Evolutionary conservation across 495 filamentous ascomycete species (phyloP), one percentile per base, ranked within the genome.

Genomic region (Podospora pseudoanserina): DNA sequence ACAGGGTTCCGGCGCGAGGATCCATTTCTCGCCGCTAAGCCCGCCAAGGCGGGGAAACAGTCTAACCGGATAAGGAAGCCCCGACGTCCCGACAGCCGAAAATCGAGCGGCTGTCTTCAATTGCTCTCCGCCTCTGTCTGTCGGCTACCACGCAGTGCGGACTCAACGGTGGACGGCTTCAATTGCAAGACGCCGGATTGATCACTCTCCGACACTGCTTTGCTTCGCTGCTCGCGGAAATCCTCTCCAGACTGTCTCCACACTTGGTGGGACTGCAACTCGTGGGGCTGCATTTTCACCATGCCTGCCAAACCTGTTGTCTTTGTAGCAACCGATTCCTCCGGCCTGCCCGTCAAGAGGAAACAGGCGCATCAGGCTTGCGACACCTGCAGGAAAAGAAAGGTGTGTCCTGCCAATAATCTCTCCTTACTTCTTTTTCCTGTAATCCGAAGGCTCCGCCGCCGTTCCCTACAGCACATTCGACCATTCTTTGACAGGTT

Each of bases 281-380:
- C 39, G 39, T 49, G 39, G 39, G 39, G 2, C 65, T 44, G 15
- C 19, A 63, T 61, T 27, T 23, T 9, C 0, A 53, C 49, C 27
- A 27, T 54, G 49, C 60, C 57, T 20, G 11, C 49, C 60, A 20
- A 63, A 56, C 30, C 30, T 4, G 77, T 84, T 60, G 79, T 75
- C 66, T 86, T 84, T 69, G 79, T 86, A 53, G 77, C 74, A 61
- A 76, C 81, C 19, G 80, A 84, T 70, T 73, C 72, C 4, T 72
- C 70, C 5, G 82, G 81, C 13, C 63, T 81, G 68, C 81, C 81
- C 32, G 68, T 81, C 49, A 86, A 85, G 70, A 71, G 83, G 57
- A 81, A 80, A 66, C 83, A 86, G 71, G 81, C 81, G 26, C 73
- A 74, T 2, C 79, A 82, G 20, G 83, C 83, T 5, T 86, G 83